phyloP scores from a whole-genome alignment of 768 basidiomycete species.

The Ramaria rubella region DNA sequence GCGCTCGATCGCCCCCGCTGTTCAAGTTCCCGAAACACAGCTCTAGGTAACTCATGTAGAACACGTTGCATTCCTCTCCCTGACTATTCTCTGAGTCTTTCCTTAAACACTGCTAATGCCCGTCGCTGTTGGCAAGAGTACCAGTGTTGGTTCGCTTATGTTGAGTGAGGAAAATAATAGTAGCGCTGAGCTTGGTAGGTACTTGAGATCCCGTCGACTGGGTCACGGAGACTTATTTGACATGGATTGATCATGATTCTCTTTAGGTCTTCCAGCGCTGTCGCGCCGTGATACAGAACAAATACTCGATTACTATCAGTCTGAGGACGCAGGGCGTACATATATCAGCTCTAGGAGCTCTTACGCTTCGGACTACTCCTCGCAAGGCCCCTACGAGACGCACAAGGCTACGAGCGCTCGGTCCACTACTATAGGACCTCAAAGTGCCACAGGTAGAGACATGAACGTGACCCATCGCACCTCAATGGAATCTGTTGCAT shows the following conservation, averaged over 20 bases:
- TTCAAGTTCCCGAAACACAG: too few relatives aligned
- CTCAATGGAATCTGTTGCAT: neutral
- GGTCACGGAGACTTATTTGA: neutral
- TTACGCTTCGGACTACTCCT: neutral
- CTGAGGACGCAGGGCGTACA: slow-evolving; percentile 36
- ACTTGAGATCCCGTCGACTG: too few relatives aligned
- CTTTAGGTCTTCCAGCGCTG: neutral
- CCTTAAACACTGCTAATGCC: neutral
- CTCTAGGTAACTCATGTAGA: too few relatives aligned
- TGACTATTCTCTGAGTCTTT: neutral
- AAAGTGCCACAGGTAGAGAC: neutral
- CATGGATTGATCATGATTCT: neutral
- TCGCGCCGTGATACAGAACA: slow-evolving; percentile 35
- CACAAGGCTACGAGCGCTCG: neutral
- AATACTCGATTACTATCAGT: slow-evolving; percentile 51
- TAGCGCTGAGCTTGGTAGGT: neutral
- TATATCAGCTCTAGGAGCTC: neutral
- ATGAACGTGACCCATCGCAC: neutral
- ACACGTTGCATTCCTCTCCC: neutral
- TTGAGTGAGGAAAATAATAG: neutral
- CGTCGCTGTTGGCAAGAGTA: neutral
- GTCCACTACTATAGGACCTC: neutral
- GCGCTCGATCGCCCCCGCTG: too few relatives aligned
- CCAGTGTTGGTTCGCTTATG: neutral
- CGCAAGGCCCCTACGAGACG: neutral